Conservation (phyloP, 2,329 filamentous ascomycete species). For the Metarhizium guizhouense region DNA sequence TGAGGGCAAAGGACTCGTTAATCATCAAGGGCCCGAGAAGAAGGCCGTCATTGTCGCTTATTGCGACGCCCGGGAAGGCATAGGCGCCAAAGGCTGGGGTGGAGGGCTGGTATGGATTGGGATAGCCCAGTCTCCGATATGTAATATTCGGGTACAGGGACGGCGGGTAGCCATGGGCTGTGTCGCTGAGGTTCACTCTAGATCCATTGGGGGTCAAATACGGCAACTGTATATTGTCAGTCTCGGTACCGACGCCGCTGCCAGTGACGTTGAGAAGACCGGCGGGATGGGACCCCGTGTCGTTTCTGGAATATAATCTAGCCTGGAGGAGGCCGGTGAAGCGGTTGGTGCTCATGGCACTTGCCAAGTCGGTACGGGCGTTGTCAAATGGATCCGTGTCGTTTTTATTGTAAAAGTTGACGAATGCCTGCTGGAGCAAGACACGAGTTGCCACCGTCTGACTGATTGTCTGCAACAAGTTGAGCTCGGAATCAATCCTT, state of each 20-base stretch:
- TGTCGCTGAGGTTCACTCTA: conserved; percentile 51
- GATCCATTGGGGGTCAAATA: conserved; percentile 49
- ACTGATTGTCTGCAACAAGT: conserved; percentile 69
- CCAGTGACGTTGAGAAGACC: conserved; percentile 60
- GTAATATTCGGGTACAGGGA: conserved; percentile 72
- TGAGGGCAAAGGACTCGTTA: conserved; percentile 63
- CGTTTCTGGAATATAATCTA: conserved; percentile 62
- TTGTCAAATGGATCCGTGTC: conserved; percentile 46
- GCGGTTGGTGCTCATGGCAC: conserved; percentile 56
- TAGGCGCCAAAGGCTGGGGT: conserved; percentile 35
- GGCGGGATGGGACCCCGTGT: conserved; percentile 37
- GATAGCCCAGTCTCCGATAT: conserved; percentile 39
- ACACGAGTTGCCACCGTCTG: conserved; percentile 61
- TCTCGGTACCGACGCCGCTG: conserved; percentile 21
- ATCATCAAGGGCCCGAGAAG: conserved; percentile 67
- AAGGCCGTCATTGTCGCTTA: conserved; percentile 47
- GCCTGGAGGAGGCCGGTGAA: conserved; percentile 57
- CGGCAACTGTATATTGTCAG: conserved; percentile 49
- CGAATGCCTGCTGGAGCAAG: conserved; percentile 46
- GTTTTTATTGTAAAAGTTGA: conserved; percentile 47
- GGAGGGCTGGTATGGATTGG: conserved; percentile 30
- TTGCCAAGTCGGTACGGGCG: conserved; percentile 57
- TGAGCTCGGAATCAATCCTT: conserved; percentile 68
- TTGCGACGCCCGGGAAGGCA: conserved; percentile 40
- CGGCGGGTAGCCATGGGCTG: conserved; percentile 58